Base-by-base conservation (phyloP, 768 basidiomycete species). In the Tulasnella sp. region DNA sequence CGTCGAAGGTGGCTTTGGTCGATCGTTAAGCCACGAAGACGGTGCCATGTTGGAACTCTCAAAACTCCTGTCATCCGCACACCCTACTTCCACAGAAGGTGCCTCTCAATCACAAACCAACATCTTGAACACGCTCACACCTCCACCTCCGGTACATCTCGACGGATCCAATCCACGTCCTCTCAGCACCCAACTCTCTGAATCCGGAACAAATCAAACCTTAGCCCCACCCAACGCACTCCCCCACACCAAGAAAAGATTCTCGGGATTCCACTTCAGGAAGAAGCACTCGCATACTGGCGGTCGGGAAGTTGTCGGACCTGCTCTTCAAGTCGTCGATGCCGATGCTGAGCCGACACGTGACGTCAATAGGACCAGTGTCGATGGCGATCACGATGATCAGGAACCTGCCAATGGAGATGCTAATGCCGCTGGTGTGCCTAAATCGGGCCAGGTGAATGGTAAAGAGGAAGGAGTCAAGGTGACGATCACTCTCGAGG, bases 1-100 rank as follows among this genome's bases (percentile, higher is more conserved):
- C 37, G 76, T 81, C 9, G 78, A 84, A 1, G 91, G 91, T 22
- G 91, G 91, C 0, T 96, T 93, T 60, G 82, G 77, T 3, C 78
- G 76, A 58, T 56, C 70, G 4, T 76, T 93, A 39, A 40, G 35
- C 24, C 65, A 92, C 1, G 83, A 85, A 39, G 78, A 88, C 46
- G 83, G 80, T 8, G 82, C 84, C 7, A 72, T 81, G 27, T 66
- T 96, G 15, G 91, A 92, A 60, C 69, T 96, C 1, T 22, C 37
- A n/a, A 51, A 51, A 34, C 49, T 51, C 40, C 40, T 42, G 28
- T 22, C 39, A n/a, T 40, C 39, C 6, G 27, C 19, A 10, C 19
- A 20, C 19, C 5, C 19, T 40, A 40, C 19, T 25, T 40, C 39
- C 10, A n/a, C n/a, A n/a, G n/a, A n/a, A n/a, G n/a, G n/a, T n/a